These are phyloP conservation scores for Filobasidium wieringae DNA, from an alignment of 768 basidiomycete species.

Conservation along the genomic window DNA sequence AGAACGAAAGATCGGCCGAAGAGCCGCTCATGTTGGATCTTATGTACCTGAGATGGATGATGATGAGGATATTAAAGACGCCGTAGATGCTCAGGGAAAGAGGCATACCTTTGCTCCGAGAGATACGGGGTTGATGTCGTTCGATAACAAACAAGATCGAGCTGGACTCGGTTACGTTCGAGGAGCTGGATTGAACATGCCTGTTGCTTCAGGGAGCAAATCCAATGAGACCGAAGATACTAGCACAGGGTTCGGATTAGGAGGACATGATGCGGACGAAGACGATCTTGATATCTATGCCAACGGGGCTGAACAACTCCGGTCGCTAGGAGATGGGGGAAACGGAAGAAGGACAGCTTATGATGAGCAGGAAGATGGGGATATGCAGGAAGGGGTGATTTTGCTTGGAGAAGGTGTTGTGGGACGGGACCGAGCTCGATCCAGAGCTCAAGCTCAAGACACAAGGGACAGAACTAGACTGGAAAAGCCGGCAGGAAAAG, in stretches of 20 bases:
- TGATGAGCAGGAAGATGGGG: slow-evolving; percentile 47
- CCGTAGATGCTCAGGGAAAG: slow-evolving; percentile 57
- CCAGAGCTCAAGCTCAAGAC: background rate
- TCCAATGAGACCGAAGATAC: background rate
- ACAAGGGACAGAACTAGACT: background rate
- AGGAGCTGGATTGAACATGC: slow-evolving; percentile 17
- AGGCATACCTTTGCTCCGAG: slow-evolving; percentile 79
- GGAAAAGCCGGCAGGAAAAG: background rate
- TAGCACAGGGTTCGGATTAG: slow-evolving; percentile 73
- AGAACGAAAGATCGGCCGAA: slow-evolving; percentile 45
- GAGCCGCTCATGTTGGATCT: slow-evolving; percentile 24
- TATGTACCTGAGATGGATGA: slow-evolving; percentile 36
- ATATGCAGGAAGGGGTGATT: slow-evolving; percentile 48
- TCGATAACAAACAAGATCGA: slow-evolving; percentile 58
- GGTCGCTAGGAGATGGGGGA: background rate
- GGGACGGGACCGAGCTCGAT: background rate
- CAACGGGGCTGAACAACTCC: background rate
- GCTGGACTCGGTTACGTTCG: slow-evolving; percentile 72
- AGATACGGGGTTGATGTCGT: slow-evolving; percentile 56
- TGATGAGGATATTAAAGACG: slow-evolving; percentile 43
- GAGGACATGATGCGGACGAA: slow-evolving; percentile 88
- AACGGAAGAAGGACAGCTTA: slow-evolving; percentile 47
- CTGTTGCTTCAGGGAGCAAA: background rate
- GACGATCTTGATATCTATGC: slow-evolving; percentile 74
- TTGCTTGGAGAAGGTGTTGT: slow-evolving; percentile 20